Evolutionary conservation across 306 rosid genomes (phyloP).

Genomic region (Prinsepia uniflora): DNA sequence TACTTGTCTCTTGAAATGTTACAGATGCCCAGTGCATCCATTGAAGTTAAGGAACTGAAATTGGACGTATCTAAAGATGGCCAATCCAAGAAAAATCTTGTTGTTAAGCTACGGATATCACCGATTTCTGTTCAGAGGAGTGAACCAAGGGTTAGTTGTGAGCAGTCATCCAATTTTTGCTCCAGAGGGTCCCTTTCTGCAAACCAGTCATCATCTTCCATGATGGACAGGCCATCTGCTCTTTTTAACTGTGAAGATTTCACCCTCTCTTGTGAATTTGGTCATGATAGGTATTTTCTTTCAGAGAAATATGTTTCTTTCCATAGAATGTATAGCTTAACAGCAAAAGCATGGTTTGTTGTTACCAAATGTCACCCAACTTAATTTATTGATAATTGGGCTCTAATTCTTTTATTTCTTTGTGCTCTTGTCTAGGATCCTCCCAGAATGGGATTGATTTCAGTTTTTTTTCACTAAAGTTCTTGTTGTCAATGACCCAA

Average conservation of each 20-base stretch:
- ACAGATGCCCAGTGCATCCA: slow-evolving; percentile 77
- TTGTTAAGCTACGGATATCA: slow-evolving; percentile 67
- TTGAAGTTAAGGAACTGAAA: slow-evolving; percentile 83
- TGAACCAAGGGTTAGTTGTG: slow-evolving; percentile 68
- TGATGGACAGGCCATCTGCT: slow-evolving; percentile 58
- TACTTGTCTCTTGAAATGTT: slow-evolving; percentile 33
- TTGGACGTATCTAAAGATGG: slow-evolving; percentile 81
- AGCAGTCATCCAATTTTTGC: slow-evolving; percentile 56
- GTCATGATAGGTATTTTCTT: slow-evolving; percentile 75
- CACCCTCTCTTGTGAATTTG: slow-evolving; percentile 78
- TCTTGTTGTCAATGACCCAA: neutral
- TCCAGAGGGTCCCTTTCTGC: slow-evolving; percentile 55
- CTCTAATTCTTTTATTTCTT: neutral
- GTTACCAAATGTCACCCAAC: neutral
- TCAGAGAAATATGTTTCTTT: neutral
- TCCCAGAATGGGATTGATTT: neutral
- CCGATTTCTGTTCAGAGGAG: slow-evolving; percentile 69
- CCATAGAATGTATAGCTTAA: neutral
- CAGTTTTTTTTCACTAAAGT: neutral
- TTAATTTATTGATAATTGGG: neutral
- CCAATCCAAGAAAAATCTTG: slow-evolving; percentile 59
- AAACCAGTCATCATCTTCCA: slow-evolving; percentile 47
- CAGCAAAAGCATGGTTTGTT: neutral
- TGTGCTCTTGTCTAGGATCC: neutral
- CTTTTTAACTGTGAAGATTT: slow-evolving; percentile 73